phyloP scores from a whole-genome alignment of 352 stramenopile genomes.

The Vaucheria bursata region DNA sequence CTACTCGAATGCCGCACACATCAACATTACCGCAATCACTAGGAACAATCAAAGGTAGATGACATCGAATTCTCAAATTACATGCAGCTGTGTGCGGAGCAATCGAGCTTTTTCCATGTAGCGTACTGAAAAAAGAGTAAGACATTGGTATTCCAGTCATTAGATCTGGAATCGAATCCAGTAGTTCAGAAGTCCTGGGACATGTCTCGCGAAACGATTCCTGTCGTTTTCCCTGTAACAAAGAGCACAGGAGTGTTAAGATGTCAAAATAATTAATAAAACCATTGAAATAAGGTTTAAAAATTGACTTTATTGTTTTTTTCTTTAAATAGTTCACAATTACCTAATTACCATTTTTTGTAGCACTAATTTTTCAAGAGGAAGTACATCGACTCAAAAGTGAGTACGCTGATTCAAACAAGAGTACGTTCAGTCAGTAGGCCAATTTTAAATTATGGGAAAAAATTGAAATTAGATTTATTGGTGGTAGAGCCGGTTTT shows the following conservation, averaged over 20 bases:
- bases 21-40: constrained; percentile 39
- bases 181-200: constrained; percentile 59
- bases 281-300: background rate
- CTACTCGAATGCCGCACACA: constrained; percentile 77
- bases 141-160: constrained; percentile 80
- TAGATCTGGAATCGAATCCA: constrained; percentile 68
- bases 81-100: constrained; percentile 81
- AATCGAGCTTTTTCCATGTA: constrained; percentile 76
- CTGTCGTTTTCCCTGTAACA: background rate
- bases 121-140: constrained; percentile 88
- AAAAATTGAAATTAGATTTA: too few species aligned
- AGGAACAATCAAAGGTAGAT: constrained; percentile 82
- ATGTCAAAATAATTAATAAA: background rate
- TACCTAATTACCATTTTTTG: too few species aligned
- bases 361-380: too few species aligned
- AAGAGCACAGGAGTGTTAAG: background rate
- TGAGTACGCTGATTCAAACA: too few species aligned
- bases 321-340: background rate
- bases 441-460: too few species aligned
- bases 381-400: too few species aligned
- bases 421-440: too few species aligned
- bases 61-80: constrained; percentile 85
- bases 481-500: too few species aligned
- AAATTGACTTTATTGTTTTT: background rate
- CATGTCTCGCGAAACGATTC: constrained; percentile 15